These are phyloP conservation scores for Bondarzewia mesenterica DNA, from an alignment of 1,284 basidiomycete species.

Conservation along the genomic window DNA sequence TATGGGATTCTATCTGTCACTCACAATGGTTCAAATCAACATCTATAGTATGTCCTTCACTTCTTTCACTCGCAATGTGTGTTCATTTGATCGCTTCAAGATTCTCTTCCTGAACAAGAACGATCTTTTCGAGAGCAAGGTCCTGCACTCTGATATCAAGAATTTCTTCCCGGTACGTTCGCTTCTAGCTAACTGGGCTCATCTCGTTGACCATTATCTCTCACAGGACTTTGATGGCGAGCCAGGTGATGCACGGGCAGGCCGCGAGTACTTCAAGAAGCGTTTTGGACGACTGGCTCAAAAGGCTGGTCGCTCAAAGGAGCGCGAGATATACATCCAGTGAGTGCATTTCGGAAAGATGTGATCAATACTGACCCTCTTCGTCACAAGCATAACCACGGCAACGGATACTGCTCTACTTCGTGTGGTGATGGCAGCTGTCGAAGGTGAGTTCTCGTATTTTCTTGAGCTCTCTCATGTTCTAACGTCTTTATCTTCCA, in stretches of 20 bases:
- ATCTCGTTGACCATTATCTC: conserved; percentile 4
- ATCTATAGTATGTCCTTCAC: conserved; percentile 58
- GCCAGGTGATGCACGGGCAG: conserved; percentile 59
- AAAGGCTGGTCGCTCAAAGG: conserved; percentile 75
- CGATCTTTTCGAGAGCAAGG: conserved; percentile 83
- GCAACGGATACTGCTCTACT: conserved; percentile 92
- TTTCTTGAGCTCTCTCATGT: conserved; percentile 5
- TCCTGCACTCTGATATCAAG: conserved; percentile 75
- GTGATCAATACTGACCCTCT: conserved; percentile 1
- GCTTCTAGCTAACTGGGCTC: neutral
- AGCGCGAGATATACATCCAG: conserved; percentile 88
- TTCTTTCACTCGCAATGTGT: neutral
- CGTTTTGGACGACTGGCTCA: conserved; percentile 80
- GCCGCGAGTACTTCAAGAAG: conserved; percentile 85
- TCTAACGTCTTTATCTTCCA: conserved; percentile 23
- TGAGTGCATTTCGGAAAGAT: conserved; percentile 32
- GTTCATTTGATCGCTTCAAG: conserved; percentile 26
- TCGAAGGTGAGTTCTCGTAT: conserved; percentile 58
- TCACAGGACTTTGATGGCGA: conserved; percentile 71
- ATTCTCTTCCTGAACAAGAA: conserved; percentile 91
- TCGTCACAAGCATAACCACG: conserved; percentile 66
- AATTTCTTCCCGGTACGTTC: conserved; percentile 73
- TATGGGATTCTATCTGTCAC: conserved; percentile 92
- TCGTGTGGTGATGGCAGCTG: conserved; percentile 89
- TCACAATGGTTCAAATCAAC: conserved; percentile 91